Evolutionary conservation across 1,284 basidiomycete species (phyloP), one percentile per base, ranked within the genome.

Genomic region (Phlebopus sp.): DNA sequence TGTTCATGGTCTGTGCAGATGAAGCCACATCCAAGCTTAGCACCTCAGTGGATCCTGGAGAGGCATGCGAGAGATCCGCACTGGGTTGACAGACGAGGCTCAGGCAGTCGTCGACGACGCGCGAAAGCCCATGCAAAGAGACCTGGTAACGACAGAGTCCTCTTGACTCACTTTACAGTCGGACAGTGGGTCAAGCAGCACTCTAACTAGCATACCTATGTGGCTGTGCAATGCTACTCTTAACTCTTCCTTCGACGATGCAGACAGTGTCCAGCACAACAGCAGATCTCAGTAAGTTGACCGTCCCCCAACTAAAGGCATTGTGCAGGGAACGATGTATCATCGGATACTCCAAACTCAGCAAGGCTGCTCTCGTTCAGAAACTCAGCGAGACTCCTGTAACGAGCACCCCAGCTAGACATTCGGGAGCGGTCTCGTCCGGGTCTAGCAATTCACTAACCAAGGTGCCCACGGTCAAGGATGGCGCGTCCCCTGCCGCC

Each of bases 241-340:
- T n/a, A 9, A 4, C 27, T 29, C 27, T 29, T 29, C 27, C 10
- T 11, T 29, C 9, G 8, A 29, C 27, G 27, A 29, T 29, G 27
- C 27, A 29, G 10, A 29, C 27, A 5, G 4, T 2, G 10, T 29
- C 27, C 27, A 15, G 21, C 13, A 19, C 50, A 4, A 41, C 43
- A 11, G 25, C 51, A 27, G 61, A 64, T 38, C 56, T 72, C 44
- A 46, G 57, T 21, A 76, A 69, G 42, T 57, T 82, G 1, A 84
- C 78, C 4, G 79, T 85, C 8, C 62, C 78, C 35, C 81, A 82
- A 55, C 73, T 89, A 18, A 86, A 81, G 58, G 73, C 73, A 2
- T 52, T 86, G 17, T 89, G 84, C 66, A 88, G 84, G 59, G 82
- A 82, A 46, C 74, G 67, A 43, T 68, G 73, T 17, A 68, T 88